Evolutionary conservation across 2,329 filamentous ascomycete species (phyloP).

Genomic region (Thielaviopsis punctulata): DNA sequence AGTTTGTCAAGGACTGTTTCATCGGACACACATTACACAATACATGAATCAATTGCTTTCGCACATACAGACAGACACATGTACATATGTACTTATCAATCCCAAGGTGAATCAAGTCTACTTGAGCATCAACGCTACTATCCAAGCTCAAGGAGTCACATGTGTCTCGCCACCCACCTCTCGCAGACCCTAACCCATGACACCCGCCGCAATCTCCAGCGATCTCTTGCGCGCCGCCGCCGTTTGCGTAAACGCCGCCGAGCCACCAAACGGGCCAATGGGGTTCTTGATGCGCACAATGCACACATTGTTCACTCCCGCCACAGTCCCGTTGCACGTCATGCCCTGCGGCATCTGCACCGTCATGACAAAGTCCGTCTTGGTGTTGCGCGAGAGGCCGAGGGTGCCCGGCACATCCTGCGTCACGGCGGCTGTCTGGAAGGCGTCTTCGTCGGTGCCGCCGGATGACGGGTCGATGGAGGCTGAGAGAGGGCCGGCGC

Average conservation of each 20-base stretch:
- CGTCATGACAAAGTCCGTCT: conserved; percentile 32
- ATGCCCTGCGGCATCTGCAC: conserved; percentile 37
- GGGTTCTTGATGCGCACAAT: conserved; percentile 46
- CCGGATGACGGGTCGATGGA: conserved; percentile 39
- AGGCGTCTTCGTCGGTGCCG: conserved; percentile 32
- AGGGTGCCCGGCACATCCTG: conserved; percentile 18
- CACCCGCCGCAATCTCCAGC: conserved; percentile 4
- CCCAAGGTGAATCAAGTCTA: too few relatives aligned
- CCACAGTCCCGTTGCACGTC: conserved; percentile 41
- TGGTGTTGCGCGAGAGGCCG: conserved; percentile 26
- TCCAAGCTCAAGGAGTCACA: too few relatives aligned
- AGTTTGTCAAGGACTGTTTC: too few relatives aligned
- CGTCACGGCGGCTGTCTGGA: conserved; percentile 36
- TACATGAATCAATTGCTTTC: too few relatives aligned
- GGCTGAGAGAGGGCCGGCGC: conserved; percentile 47
- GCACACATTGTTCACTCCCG: conserved; percentile 41
- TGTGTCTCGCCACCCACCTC: too few relatives aligned
- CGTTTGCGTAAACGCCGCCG: conserved; percentile 34
- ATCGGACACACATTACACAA: too few relatives aligned
- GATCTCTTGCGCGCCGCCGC: conserved; percentile 13
- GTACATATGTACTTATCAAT: too few relatives aligned
- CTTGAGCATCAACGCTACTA: too few relatives aligned
- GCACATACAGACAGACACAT: too few relatives aligned
- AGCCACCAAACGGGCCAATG: conserved; percentile 46
- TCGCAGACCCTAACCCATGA: neutral